Evolutionary conservation across 2,329 filamentous ascomycete genomes (phyloP).

Genomic region (Mycosphaerelloides madeirae): DNA sequence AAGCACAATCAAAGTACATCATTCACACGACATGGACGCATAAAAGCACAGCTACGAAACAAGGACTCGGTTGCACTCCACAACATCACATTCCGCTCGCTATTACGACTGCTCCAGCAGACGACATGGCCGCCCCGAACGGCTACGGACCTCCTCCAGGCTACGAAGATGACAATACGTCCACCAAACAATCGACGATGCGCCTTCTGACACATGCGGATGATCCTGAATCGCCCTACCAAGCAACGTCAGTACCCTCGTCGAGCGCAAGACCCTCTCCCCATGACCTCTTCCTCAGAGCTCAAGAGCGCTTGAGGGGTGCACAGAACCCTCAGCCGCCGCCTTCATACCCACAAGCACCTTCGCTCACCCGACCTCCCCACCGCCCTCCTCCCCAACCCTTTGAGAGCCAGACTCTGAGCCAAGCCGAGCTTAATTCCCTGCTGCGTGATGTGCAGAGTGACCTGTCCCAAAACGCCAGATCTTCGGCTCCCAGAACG

Average conservation of each 20-base stretch:
- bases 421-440: slow-evolving; percentile 39
- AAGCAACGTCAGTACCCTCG: slow-evolving; percentile 20
- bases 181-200: slow-evolving; percentile 41
- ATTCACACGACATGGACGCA: not conserved
- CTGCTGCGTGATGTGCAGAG: slow-evolving; percentile 40
- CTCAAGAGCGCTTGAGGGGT: slow-evolving; percentile 23
- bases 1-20: too few species aligned
- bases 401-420: slow-evolving; percentile 14
- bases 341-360: not conserved
- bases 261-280: slow-evolving; percentile 37
- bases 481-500: slow-evolving; percentile 18
- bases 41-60: not conserved
- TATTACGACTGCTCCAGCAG: slow-evolving; percentile 7
- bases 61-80: slow-evolving; percentile 11
- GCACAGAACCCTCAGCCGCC: slow-evolving; percentile 10
- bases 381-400: slow-evolving; percentile 10
- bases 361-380: slow-evolving; percentile 3
- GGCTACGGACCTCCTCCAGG: slow-evolving; percentile 38
- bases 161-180: slow-evolving; percentile 39
- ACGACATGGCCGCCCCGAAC: slow-evolving; percentile 22
- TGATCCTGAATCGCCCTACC: slow-evolving; percentile 35
- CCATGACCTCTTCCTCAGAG: slow-evolving; percentile 30
- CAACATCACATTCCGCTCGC: slow-evolving; percentile 25
- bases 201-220: slow-evolving; percentile 47
- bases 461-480: slow-evolving; percentile 22